phyloP scores from a whole-genome alignment of 768 basidiomycete genomes.

The Kwoniella pini region DNA sequence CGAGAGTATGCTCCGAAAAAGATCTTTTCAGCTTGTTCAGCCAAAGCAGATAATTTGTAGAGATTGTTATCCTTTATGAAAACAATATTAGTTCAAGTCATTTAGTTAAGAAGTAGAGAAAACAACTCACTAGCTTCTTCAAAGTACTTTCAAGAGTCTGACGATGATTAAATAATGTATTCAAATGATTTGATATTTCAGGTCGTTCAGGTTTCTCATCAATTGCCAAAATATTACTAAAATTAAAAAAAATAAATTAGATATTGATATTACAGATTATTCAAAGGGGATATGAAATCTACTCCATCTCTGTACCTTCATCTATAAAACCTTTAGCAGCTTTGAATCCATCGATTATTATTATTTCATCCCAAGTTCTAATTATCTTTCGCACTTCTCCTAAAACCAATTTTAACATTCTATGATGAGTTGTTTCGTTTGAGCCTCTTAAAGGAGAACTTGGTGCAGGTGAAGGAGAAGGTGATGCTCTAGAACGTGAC shows the following conservation, averaged over 20 bases:
- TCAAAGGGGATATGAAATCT: too few species aligned
- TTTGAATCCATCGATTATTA: conserved; percentile 75
- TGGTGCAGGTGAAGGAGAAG: conserved; percentile 23
- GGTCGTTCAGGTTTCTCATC: conserved; percentile 34
- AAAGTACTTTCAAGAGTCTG: conserved; percentile 28
- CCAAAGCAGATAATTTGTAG: conserved; percentile 29
- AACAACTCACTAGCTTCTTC: conserved; percentile 38
- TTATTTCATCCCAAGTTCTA: conserved; percentile 80
- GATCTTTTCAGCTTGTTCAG: conserved; percentile 43
- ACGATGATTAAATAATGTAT: conserved; percentile 15
- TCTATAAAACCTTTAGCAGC: conserved; percentile 72
- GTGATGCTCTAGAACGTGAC: conserved; percentile 4
- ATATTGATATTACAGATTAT: too few species aligned
- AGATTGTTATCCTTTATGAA: conserved; percentile 33
- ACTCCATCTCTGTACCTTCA: conserved; percentile 82
- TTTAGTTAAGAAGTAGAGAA: background rate
- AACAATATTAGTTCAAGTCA: too few species aligned
- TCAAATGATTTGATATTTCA: conserved; percentile 22
- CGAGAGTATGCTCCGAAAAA: conserved; percentile 36
- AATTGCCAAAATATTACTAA: conserved; percentile 34
- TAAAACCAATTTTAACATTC: conserved; percentile 69
- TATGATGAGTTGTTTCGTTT: conserved; percentile 75
- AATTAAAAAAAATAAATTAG: too few species aligned
- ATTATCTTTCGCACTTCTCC: conserved; percentile 67
- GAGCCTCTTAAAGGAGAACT: background rate